Evolutionary conservation across 2,329 filamentous ascomycete species (phyloP).

Genomic region (Neofusicoccum ribis): DNA sequence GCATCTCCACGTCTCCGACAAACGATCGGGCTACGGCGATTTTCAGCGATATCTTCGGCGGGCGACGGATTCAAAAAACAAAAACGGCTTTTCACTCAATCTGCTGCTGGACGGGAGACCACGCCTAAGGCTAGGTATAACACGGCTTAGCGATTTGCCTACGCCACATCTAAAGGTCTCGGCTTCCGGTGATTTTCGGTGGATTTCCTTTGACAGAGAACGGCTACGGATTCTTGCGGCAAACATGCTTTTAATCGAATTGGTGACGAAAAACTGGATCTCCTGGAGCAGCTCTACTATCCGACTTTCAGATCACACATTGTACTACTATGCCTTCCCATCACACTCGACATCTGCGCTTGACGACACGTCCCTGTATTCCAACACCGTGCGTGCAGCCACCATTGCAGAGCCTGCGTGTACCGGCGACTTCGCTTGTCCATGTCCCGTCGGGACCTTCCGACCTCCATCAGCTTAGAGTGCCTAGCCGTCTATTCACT

Average conservation of each 20-base stretch:
- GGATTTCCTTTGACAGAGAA: conserved; percentile 38
- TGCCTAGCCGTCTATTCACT: background rate
- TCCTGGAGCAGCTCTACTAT: conserved; percentile 19
- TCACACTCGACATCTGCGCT: conserved; percentile 22
- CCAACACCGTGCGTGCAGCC: conserved; percentile 18
- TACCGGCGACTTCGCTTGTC: conserved; percentile 8
- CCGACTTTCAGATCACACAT: conserved; percentile 31
- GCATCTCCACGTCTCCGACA: conserved; percentile 5
- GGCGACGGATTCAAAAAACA: conserved; percentile 19
- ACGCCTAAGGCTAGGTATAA: conserved; percentile 18
- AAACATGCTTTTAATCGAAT: conserved; percentile 22
- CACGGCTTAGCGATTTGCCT: conserved; percentile 16
- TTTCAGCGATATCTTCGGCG: conserved; percentile 17
- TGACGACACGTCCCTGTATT: conserved; percentile 13
- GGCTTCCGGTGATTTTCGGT: conserved; percentile 28
- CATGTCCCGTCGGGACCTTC: background rate
- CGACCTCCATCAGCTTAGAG: conserved; percentile 8
- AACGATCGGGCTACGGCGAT: conserved; percentile 16
- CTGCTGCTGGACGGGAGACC: conserved; percentile 17
- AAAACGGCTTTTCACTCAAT: conserved; percentile 13
- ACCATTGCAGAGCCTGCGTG: conserved; percentile 12
- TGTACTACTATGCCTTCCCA: conserved; percentile 45
- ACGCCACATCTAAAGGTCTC: conserved; percentile 19
- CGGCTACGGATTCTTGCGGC: conserved; percentile 19
- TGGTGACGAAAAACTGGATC: conserved; percentile 22